A percentile compares a stretch with the other conserved stretches of the same genome.
phyloP scores from a whole-genome alignment of 106 monocot species.

The Xerophyta viscosa region DNA sequence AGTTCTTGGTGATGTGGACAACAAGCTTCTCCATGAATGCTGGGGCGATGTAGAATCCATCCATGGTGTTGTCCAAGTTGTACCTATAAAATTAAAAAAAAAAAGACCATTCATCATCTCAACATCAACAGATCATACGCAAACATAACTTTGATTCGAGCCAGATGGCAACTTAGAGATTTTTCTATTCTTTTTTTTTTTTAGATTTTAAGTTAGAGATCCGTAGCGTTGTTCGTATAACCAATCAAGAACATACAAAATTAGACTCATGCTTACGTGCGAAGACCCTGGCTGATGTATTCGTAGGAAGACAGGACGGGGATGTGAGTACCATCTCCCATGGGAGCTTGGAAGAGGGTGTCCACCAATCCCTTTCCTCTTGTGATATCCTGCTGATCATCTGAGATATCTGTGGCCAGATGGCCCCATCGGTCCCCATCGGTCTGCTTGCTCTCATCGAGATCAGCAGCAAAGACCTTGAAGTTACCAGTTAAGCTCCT shows the following conservation, averaged over 20 bases:
- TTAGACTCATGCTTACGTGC: constrained; percentile 20
- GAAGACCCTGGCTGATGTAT: constrained; percentile 47
- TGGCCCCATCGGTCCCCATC: constrained; percentile 26
- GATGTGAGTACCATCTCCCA: constrained; percentile 35
- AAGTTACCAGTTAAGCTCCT: constrained; percentile 16
- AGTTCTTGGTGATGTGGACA: constrained; percentile 57
- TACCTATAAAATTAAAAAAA: constrained; percentile 18
- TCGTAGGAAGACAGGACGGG: constrained; percentile 47
- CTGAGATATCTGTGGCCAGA: constrained; percentile 36
- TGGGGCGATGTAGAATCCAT: constrained; percentile 51
- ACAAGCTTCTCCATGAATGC: constrained; percentile 71
- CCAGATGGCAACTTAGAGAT: no score
- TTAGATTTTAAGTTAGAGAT: no score
- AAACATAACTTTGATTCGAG: no score
- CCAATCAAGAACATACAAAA: no score
- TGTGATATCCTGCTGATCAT: constrained; percentile 60
- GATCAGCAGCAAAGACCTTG: constrained; percentile 31
- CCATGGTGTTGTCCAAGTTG: constrained; percentile 44
- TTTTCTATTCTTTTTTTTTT: no score
- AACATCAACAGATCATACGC: no score
- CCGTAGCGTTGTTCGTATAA: no score
- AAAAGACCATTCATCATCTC: no score
- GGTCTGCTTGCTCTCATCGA: constrained; percentile 50
- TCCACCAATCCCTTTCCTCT: constrained; percentile 53
- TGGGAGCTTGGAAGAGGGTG: constrained; percentile 52